Evolutionary conservation across 768 basidiomycete species (phyloP).

Genomic region (Suillus spraguei): DNA sequence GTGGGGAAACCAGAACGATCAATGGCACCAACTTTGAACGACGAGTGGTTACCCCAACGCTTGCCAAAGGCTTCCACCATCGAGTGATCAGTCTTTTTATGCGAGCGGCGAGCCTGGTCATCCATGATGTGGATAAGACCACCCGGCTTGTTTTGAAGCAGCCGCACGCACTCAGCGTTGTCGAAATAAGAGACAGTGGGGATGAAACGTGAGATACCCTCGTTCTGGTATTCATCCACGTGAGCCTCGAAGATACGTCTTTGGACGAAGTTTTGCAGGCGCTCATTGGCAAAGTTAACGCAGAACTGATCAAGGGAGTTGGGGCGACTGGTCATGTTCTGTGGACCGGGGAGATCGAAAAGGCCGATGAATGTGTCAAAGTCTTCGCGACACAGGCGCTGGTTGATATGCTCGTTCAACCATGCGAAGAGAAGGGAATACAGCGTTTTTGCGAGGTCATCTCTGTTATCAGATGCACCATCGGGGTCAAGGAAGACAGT

Average conservation of each 20-base stretch:
- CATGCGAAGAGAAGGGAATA: slow-evolving; percentile 95
- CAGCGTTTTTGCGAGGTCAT: slow-evolving; percentile 90
- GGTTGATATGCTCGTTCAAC: slow-evolving; percentile 96
- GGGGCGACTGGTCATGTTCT: slow-evolving; percentile 83
- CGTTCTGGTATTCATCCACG: slow-evolving; percentile 79
- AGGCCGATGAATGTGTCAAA: slow-evolving; percentile 91
- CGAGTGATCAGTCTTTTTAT: slow-evolving; percentile 89
- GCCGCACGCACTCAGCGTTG: slow-evolving; percentile 85
- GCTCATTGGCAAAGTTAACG: slow-evolving; percentile 95
- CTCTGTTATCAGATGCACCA: slow-evolving; percentile 89
- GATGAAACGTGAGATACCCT: slow-evolving; percentile 73
- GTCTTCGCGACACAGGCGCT: slow-evolving; percentile 91
- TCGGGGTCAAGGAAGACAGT: slow-evolving; percentile 96
- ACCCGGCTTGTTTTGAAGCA: slow-evolving; percentile 85
- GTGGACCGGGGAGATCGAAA: slow-evolving; percentile 91
- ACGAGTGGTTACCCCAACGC: slow-evolving; percentile 91
- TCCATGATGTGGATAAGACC: slow-evolving; percentile 98
- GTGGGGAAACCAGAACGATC: slow-evolving; percentile 82
- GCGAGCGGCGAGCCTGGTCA: slow-evolving; percentile 84
- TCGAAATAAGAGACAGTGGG: slow-evolving; percentile 83
- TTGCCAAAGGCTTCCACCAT: slow-evolving; percentile 96
- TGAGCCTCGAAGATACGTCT: slow-evolving; percentile 80
- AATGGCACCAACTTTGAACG: slow-evolving; percentile 80
- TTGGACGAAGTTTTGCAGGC: slow-evolving; percentile 82
- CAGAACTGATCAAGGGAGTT: slow-evolving; percentile 97